phyloP scores from a whole-genome alignment of 345 rosid genomes.

The Cardamine resedifolia region DNA sequence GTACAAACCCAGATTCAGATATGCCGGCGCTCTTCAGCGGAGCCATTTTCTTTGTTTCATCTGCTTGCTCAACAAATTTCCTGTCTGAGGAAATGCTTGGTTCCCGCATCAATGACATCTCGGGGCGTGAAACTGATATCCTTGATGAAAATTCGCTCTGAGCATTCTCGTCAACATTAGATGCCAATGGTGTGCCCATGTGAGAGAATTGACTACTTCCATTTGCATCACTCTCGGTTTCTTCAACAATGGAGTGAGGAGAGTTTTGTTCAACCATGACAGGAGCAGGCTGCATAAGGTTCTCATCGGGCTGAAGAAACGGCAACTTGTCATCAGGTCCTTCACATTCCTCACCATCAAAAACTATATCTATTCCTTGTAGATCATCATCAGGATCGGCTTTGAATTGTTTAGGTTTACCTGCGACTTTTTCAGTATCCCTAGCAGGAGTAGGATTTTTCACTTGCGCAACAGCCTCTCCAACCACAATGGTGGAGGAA shows the following conservation, averaged over 20 bases:
- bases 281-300: slow-evolving; percentile 73
- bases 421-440: slow-evolving; percentile 51
- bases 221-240: slow-evolving; percentile 83
- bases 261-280: slow-evolving; percentile 71
- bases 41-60: slow-evolving; percentile 57
- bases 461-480: slow-evolving; percentile 60
- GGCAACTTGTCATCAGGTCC: slow-evolving; percentile 75
- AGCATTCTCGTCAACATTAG: slow-evolving; percentile 71
- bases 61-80: slow-evolving; percentile 71
- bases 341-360: slow-evolving; percentile 95
- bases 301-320: slow-evolving; percentile 92
- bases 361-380: slow-evolving; percentile 90
- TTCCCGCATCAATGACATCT: slow-evolving; percentile 71
- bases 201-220: slow-evolving; percentile 66
- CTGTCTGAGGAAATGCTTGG: slow-evolving; percentile 81
- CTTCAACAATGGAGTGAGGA: slow-evolving; percentile 91
- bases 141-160: slow-evolving; percentile 90
- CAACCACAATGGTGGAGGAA: slow-evolving; percentile 57
- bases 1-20: slow-evolving; percentile 59
- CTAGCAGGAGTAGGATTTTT: slow-evolving; percentile 56
- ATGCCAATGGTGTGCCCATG: slow-evolving; percentile 65
- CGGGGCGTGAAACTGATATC: slow-evolving; percentile 75
- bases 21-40: slow-evolving; percentile 42
- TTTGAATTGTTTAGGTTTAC: slow-evolving; percentile 75
- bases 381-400: slow-evolving; percentile 91